phyloP scores from a whole-genome alignment of 2,329 filamentous ascomycete species.

The Diaporthe vaccinii region DNA sequence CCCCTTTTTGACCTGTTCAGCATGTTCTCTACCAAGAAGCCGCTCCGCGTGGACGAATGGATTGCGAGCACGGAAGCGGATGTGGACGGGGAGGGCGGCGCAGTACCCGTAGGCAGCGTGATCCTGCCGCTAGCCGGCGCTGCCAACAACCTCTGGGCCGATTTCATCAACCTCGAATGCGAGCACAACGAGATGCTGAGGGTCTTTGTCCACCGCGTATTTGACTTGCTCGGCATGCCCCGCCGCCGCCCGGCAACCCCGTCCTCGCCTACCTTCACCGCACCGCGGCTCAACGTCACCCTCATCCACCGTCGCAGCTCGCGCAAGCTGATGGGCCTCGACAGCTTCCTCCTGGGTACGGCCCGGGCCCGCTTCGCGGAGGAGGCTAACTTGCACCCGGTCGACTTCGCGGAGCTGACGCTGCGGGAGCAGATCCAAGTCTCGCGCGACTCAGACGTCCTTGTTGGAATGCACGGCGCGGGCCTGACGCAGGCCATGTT shows the following conservation, averaged over 20 bases:
- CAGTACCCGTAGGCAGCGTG: constrained; percentile 47
- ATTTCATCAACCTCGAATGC: constrained; percentile 52
- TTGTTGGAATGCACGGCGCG: constrained; percentile 60
- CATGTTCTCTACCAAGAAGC: constrained; percentile 50
- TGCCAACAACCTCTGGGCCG: constrained; percentile 58
- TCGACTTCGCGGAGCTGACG: constrained; percentile 55
- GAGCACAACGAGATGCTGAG: constrained; percentile 47
- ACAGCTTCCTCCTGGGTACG: background rate
- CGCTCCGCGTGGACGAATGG: constrained; percentile 44
- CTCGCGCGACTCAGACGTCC: constrained; percentile 54
- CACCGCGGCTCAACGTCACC: constrained; percentile 43
- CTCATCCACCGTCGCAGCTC: constrained; percentile 52
- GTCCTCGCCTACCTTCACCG: background rate
- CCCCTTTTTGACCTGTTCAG: constrained; percentile 48
- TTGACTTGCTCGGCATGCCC: constrained; percentile 47
- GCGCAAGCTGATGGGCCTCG: constrained; percentile 49
- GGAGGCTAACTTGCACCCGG: constrained; percentile 5
- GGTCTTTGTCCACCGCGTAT: constrained; percentile 51
- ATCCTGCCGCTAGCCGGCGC: constrained; percentile 57
- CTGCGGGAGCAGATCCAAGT: constrained; percentile 54
- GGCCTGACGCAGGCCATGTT: constrained; percentile 60
- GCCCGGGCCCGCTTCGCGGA: background rate
- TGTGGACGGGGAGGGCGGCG: constrained; percentile 9
- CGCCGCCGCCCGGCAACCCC: background rate
- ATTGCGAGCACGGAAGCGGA: constrained; percentile 44